These are phyloP conservation scores for Globisporangium solare DNA, from an alignment of 352 stramenopile species.

Conservation along the genomic window DNA sequence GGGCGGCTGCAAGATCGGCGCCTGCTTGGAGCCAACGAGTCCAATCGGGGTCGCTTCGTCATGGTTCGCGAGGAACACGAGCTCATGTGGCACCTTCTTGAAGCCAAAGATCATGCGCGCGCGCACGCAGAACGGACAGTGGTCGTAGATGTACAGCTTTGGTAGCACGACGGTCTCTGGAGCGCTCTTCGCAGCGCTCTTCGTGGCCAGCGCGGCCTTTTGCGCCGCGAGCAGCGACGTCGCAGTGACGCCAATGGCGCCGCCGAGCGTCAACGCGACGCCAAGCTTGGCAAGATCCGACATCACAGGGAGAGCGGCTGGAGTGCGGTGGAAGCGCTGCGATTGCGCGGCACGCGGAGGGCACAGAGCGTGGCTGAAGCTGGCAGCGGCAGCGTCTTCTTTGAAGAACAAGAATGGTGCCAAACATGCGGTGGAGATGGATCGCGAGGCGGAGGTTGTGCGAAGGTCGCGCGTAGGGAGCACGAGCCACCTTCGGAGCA, in stretches of 20 bases:
- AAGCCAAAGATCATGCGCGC: constrained; percentile 43
- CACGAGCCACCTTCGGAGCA: constrained; percentile 7
- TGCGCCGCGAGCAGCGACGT: constrained; percentile 23
- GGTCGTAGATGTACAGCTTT: constrained; percentile 54
- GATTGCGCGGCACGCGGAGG: neutral
- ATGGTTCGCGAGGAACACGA: constrained; percentile 39
- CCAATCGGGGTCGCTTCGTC: constrained; percentile 34
- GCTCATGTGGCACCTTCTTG: constrained; percentile 31
- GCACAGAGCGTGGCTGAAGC: neutral
- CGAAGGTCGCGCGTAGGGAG: neutral
- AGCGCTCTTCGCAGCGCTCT: neutral
- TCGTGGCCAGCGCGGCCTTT: constrained; percentile 9
- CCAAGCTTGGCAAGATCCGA: constrained; percentile 41
- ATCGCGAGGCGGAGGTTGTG: neutral
- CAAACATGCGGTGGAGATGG: constrained; percentile 5
- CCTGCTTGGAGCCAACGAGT: constrained; percentile 31
- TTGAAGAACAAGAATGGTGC: neutral
- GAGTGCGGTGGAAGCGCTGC: neutral
- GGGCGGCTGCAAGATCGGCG: constrained; percentile 27
- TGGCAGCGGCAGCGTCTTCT: neutral
- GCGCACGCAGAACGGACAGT: constrained; percentile 39
- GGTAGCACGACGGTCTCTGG: constrained; percentile 6
- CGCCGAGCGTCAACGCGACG: constrained; percentile 37
- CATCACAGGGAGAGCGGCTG: constrained; percentile 15
- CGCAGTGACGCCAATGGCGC: constrained; percentile 34